Percentiles rank a stretch among this genome's conserved stretches.
These are phyloP conservation scores for Austroboletus eburneus DNA, from an alignment of 768 basidiomycete species.

Conservation along the genomic window DNA sequence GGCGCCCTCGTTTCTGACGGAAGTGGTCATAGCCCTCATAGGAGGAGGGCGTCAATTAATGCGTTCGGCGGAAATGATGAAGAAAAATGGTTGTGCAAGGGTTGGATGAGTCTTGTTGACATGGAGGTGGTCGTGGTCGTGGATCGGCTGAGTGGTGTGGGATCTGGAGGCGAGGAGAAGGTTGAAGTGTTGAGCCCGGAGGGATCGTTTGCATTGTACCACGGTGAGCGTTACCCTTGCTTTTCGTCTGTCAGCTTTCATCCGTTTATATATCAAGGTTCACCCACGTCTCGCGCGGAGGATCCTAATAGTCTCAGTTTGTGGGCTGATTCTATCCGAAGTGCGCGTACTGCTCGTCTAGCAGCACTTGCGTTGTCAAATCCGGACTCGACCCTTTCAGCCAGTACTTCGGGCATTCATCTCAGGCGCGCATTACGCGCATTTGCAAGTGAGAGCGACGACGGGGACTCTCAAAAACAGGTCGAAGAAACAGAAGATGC, in stretches of 20 bases:
- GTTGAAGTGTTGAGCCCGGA: slow-evolving; percentile 77
- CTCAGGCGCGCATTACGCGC: slow-evolving; percentile 71
- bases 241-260: background rate
- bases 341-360: slow-evolving; percentile 69
- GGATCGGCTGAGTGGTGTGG: slow-evolving; percentile 22
- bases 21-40: slow-evolving; percentile 15
- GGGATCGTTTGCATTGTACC: slow-evolving; percentile 71
- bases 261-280: background rate
- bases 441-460: slow-evolving; percentile 45
- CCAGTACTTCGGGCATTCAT: slow-evolving; percentile 71
- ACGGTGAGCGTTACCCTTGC: slow-evolving; percentile 40
- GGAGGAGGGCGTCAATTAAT: slow-evolving; percentile 15
- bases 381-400: slow-evolving; percentile 78
- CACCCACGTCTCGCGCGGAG: background rate
- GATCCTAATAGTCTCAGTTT: slow-evolving; percentile 36
- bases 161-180: slow-evolving; percentile 42
- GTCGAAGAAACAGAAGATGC: slow-evolving; percentile 39
- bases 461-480: slow-evolving; percentile 37
- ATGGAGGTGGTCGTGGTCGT: slow-evolving; percentile 62
- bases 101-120: slow-evolving; percentile 66
- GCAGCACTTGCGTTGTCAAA: slow-evolving; percentile 64
- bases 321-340: slow-evolving; percentile 66
- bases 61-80: slow-evolving; percentile 38
- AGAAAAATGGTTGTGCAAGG: slow-evolving; percentile 72
- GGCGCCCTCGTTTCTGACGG: slow-evolving; percentile 18